Percentiles rank a stretch among this genome's conserved stretches.
These are phyloP conservation scores for Martiniozyma abietophila DNA, from an alignment of 805 yeast genomes.

Conservation along the genomic window DNA sequence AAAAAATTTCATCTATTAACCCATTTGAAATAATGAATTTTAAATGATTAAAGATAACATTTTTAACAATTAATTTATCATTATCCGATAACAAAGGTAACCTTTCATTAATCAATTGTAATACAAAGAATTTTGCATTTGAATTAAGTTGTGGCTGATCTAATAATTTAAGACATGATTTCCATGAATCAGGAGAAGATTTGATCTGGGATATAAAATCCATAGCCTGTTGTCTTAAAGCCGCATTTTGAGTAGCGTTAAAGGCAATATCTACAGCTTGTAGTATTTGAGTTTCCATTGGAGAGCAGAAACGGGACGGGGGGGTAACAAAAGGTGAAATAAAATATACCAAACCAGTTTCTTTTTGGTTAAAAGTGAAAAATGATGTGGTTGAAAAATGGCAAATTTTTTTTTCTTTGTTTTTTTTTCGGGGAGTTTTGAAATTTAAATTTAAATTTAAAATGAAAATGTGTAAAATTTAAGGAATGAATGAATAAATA, in stretches of 20 bases:
- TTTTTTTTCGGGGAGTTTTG: too few species aligned
- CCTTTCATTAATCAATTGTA: conserved; percentile 60
- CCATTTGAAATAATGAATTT: conserved; percentile 19
- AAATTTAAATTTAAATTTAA: too few species aligned
- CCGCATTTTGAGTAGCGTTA: conserved; percentile 46
- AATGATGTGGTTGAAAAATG: conserved; percentile 3
- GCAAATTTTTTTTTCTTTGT: too few species aligned
- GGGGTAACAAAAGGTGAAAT: neutral
- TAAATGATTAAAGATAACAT: conserved; percentile 38
- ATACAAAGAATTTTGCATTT: conserved; percentile 54
- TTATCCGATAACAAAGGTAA: conserved; percentile 35
- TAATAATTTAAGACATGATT: conserved; percentile 43
- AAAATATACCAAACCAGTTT: conserved; percentile 1
- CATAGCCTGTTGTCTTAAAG: conserved; percentile 52
- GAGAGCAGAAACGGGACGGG: neutral
- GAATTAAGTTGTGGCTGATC: conserved; percentile 18
- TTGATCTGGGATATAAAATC: conserved; percentile 46
- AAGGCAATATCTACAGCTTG: conserved; percentile 85
- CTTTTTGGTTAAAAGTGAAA: neutral
- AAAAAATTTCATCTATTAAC: conserved; percentile 30
- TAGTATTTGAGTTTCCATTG: conserved; percentile 52
- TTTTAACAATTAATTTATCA: conserved; percentile 38
- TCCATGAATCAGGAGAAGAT: conserved; percentile 45
- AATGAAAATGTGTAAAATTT: too few species aligned
- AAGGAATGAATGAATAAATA: too few species aligned